These are phyloP conservation scores for Gracilariopsis chorda DNA, from an alignment of 23 red algal genomes.

Conservation along the genomic window DNA sequence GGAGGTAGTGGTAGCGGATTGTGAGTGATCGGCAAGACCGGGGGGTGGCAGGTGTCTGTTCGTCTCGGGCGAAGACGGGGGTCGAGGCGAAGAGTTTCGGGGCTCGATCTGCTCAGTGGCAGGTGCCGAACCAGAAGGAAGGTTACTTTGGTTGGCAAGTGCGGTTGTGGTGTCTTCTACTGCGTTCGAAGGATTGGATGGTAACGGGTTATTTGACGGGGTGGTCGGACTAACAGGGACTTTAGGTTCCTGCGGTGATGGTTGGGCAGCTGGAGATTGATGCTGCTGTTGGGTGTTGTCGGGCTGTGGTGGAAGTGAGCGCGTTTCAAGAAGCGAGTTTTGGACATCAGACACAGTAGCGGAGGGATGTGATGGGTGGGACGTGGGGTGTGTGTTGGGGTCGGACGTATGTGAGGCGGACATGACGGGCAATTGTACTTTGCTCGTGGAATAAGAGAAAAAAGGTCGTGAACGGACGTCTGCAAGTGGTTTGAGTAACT, in stretches of 20 bases:
- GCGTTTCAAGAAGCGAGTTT: slow-evolving; percentile 24
- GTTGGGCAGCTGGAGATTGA: not conserved
- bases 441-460: not conserved
- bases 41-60: not conserved
- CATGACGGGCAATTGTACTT: not conserved
- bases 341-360: slow-evolving; percentile 26
- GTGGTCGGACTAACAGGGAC: slow-evolving; percentile 29
- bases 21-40: not conserved
- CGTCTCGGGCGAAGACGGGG: not conserved
- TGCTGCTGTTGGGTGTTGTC: not conserved
- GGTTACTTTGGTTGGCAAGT: not conserved
- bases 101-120: slow-evolving; percentile 15
- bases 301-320: slow-evolving; percentile 14
- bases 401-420: slow-evolving; percentile 14
- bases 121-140: not conserved
- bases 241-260: slow-evolving; percentile 5
- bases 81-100: not conserved
- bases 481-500: too few relatives aligned
- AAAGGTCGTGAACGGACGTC: slow-evolving; percentile 13
- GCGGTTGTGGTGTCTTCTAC: not conserved
- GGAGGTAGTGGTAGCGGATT: not conserved
- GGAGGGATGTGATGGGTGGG: slow-evolving; percentile 6
- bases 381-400: slow-evolving; percentile 1
- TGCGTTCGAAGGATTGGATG: slow-evolving; percentile 9
- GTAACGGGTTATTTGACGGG: slow-evolving; percentile 19